Conservation (phyloP, 2,329 filamentous ascomycete species). For the Rhynchosporium graminicola region DNA sequence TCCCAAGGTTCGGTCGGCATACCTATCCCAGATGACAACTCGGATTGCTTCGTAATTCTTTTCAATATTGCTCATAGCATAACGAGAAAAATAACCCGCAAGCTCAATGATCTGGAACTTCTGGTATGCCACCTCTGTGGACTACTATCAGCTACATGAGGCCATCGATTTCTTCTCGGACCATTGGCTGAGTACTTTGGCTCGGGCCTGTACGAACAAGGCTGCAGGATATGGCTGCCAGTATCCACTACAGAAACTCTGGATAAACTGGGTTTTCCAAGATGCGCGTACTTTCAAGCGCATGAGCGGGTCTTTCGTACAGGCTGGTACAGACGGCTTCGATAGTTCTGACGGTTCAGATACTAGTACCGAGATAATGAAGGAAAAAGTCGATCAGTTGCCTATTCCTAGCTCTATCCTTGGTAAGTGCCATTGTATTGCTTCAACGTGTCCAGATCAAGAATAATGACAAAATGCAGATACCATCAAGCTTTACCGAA, state of each 20-base stretch:
- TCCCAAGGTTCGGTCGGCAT: background rate
- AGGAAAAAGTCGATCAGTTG: no score
- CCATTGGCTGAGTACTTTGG: background rate
- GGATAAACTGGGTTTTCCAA: constrained; percentile 5
- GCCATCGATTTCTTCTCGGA: constrained; percentile 10
- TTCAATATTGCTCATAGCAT: constrained; percentile 22
- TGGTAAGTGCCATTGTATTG: no score
- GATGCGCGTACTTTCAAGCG: background rate
- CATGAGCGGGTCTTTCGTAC: background rate
- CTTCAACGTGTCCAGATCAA: no score
- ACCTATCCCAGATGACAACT: constrained; percentile 17
- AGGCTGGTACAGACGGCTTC: background rate
- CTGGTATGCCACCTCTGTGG: constrained; percentile 14
- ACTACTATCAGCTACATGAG: constrained; percentile 25
- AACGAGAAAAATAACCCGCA: constrained; percentile 7
- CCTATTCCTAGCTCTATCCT: no score
- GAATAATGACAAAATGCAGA: no score
- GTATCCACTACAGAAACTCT: background rate
- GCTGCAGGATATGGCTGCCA: background rate
- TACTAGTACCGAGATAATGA: no score
- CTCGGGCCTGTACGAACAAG: background rate
- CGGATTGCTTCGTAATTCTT: constrained; percentile 17
- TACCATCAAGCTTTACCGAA: no score
- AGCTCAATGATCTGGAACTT: background rate
- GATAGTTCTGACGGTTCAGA: no score